Evolutionary conservation across 352 stramenopile species (phyloP).

Genomic region (Elongisporangium senticosum): DNA sequence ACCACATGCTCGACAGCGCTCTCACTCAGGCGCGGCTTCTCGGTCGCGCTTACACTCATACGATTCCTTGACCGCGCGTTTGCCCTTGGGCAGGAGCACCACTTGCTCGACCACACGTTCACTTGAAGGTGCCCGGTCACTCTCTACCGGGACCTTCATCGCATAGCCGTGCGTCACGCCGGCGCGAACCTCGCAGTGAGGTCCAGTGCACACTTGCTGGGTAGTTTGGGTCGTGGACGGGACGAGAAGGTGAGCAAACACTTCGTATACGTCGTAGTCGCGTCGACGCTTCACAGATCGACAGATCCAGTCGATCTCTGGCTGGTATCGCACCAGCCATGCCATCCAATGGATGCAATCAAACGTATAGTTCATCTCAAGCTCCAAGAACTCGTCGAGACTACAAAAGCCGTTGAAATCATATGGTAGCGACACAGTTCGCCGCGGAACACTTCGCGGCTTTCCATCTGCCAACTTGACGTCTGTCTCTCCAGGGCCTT

Average conservation of each 20-base stretch:
- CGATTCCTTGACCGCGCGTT: no score
- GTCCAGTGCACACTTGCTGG: constrained; percentile 10
- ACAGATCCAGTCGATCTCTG: constrained; percentile 6
- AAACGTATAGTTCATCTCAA: constrained; percentile 21
- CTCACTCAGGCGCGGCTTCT: no score
- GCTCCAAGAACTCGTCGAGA: constrained; percentile 13
- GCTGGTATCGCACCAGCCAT: constrained; percentile 13
- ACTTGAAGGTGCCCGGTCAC: no score
- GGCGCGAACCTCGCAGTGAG: not conserved
- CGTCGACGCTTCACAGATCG: constrained; percentile 8
- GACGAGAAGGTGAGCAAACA: constrained; percentile 10
- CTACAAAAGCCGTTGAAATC: constrained; percentile 8
- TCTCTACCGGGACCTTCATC: no score
- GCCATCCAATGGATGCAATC: constrained; percentile 20
- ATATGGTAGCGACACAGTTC: constrained; percentile 3
- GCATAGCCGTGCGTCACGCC: no score
- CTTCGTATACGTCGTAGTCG: constrained; percentile 9
- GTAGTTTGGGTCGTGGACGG: constrained; percentile 1
- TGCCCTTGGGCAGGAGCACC: no score
- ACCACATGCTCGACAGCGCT: no score
- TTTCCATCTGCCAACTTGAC: constrained; percentile 7
- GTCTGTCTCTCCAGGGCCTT: no score
- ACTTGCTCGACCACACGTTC: no score
- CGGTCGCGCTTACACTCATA: no score
- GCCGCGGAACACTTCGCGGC: constrained; percentile 2